Conservation (phyloP, 345 rosid genomes). For the Eutrema japonicum region DNA sequence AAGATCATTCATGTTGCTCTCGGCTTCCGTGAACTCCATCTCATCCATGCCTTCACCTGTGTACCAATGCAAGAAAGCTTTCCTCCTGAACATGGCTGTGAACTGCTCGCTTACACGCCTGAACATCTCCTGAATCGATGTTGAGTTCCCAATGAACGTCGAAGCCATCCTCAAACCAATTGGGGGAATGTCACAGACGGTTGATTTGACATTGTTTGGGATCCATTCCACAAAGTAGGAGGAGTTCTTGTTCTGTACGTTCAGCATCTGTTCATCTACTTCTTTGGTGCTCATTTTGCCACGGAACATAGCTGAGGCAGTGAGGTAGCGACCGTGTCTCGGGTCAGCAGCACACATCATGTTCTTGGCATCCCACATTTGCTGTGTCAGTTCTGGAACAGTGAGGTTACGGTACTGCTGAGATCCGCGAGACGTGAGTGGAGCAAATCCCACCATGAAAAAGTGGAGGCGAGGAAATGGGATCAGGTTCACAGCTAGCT, state of each 20-base stretch:
- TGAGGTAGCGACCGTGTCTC: constrained; percentile 68
- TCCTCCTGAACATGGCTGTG: constrained; percentile 77
- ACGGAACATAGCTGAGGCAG: constrained; percentile 79
- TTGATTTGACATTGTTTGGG: constrained; percentile 77
- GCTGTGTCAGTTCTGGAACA: constrained; percentile 79
- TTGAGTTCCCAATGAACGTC: constrained; percentile 71
- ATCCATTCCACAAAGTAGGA: constrained; percentile 76
- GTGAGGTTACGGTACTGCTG: constrained; percentile 74
- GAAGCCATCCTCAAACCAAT: constrained; percentile 79
- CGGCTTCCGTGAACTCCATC: constrained; percentile 77
- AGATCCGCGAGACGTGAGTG: constrained; percentile 81
- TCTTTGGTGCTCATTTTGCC: constrained; percentile 86
- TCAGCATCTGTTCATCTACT: constrained; percentile 75
- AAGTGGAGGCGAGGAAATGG: constrained; percentile 83
- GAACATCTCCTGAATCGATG: constrained; percentile 81
- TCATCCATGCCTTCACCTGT: constrained; percentile 77
- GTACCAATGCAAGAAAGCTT: constrained; percentile 78
- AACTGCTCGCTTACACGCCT: constrained; percentile 79
- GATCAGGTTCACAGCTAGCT: constrained; percentile 70
- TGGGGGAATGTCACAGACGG: constrained; percentile 78
- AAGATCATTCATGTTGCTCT: constrained; percentile 80
- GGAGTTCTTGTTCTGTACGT: constrained; percentile 72
- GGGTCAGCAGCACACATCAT: constrained; percentile 91
- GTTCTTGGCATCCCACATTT: constrained; percentile 84
- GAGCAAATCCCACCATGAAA: constrained; percentile 84